A percentile compares a stretch with the other conserved stretches of the same genome.
phyloP scores from a whole-genome alignment of 1,139 yeast species.

The Sugiyamaella novakii region DNA sequence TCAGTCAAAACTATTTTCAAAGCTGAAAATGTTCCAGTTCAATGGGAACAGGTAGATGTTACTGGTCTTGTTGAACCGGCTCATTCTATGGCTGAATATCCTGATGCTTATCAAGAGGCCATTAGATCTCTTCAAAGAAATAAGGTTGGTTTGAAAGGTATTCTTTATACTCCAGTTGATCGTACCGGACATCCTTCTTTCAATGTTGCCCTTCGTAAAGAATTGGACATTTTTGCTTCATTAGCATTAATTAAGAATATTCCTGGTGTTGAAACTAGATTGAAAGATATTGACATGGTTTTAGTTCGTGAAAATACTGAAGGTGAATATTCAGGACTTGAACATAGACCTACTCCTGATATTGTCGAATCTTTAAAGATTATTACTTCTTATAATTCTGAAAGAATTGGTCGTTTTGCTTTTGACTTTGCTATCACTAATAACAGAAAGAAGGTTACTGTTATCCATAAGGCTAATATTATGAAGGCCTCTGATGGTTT shows the following conservation, averaged over 20 bases:
- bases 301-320: conserved; percentile 96
- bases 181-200: conserved; percentile 75
- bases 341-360: conserved; percentile 97
- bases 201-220: conserved; percentile 96
- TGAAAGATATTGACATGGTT: conserved; percentile 86
- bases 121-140: conserved; percentile 91
- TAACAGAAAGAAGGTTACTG: conserved; percentile 90
- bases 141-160: conserved; percentile 96
- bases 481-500: conserved; percentile 99
- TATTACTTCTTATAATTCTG: conserved; percentile 92
- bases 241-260: conserved; percentile 90
- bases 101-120: conserved; percentile 78
- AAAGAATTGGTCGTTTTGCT: conserved; percentile 96
- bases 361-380: conserved; percentile 96
- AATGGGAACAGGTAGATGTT: conserved; percentile 90
- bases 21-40: conserved; percentile 85
- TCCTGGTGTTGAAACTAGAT: conserved; percentile 91
- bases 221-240: conserved; percentile 92
- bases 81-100: conserved; percentile 37
- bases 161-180: conserved; percentile 85
- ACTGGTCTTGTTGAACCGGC: conserved; percentile 69
- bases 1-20: conserved; percentile 89
- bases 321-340: conserved; percentile 98
- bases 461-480: conserved; percentile 98
- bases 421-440: conserved; percentile 93